Evolutionary conservation across 768 basidiomycete species (phyloP), one percentile per base, ranked within the genome.

Genomic region (Panellus pusillus): DNA sequence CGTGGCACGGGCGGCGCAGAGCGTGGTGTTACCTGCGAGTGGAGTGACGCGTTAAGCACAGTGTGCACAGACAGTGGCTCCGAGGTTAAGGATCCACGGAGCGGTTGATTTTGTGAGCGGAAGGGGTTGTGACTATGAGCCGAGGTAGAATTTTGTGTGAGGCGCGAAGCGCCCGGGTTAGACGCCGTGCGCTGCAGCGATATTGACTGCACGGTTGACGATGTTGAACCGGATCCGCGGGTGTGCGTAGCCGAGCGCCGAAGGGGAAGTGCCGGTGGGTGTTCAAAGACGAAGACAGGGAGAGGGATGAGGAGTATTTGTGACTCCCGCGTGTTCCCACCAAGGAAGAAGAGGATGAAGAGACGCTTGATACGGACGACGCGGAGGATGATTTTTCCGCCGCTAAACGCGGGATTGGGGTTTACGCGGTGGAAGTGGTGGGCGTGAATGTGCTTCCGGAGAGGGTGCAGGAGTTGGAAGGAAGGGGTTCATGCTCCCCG

Each of bases 401-500:
- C 32, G 32, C 32, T 6, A 19, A 24, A 3, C 6, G 40, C 40
- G 17, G 17, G 40, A 17, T 9, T 11, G 2, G 40, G 40, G 17
- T 41, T 41, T 41, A n/a, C 40, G 40, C 36, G 47, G 18, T 6
- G 47, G 47, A 7, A 49, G 24, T 19, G 31, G 35, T 3, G 47
- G 36, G n/a, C 47, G 47, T 14, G 47, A 27, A 20, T 7, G 20
- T 11, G 47, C 35, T 19, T 49, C 47, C 6, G 47, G 47, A 4
- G 47, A 49, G 14, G 47, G 47, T 38, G 47, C 36, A 5, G 47
- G 47, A 9, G 47, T 49, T 13, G 47, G 47, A 13, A 49, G 37
- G 44, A 39, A 39, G 6, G 19, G 17, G 47, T 38, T 49, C 13
- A 15, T 35, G 24, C 24, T 24, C 24, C 24, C 24, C 24, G 24